Base-by-base conservation (phyloP, 306 rosid genomes). In the Trichosanthes truncata region DNA sequence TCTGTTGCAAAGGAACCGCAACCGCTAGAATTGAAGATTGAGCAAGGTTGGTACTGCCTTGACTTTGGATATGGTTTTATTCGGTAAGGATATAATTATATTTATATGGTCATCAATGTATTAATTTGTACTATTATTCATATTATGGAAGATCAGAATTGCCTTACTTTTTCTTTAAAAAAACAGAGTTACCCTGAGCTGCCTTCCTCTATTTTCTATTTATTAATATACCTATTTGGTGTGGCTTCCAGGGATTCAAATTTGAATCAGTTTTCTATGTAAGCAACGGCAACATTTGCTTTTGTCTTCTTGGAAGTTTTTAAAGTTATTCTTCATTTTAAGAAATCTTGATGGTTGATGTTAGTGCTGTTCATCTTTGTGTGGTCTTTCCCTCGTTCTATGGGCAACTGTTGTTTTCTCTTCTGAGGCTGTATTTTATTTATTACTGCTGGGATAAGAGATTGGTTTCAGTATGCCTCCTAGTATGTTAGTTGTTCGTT, bases 21-120 rank as follows among this genome's bases (percentile, higher is more conserved):
- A 29, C 81, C 90, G 21, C 86, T 87, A 75, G 96, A 89, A 78
- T 88, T 79, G 46, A 87, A 75, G 66, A 46, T 88, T 80, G 97
- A 86, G 80, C 86, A 86, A 56, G 91, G 97, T 95, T 74, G 52
- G 91, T 85, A 80, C 79, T 85, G 79, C 75, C 79, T 77, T 49
- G 63, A 21, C 65, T 77, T 68, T 51, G 61, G 67, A 53, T 79
- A 41, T 83, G 40, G 49, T 49, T 63, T 29, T 35, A 48, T 81
- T 78, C 12, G 43, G 74, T 72, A 38, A 29, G 55, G 55, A 68
- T 80, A 51, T 61, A 13, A 26, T 10, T 14, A 61, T 61, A 26
- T 26, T 23, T 13, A 13, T 29, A 25, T 40, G 57, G 77, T 25
- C 77, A 23, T 71, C 13, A 5, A 13, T 25, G 41, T 72, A 46